Evolutionary conservation across 2,329 filamentous ascomycete species (phyloP).

Genomic region (Metarhizium sp.): DNA sequence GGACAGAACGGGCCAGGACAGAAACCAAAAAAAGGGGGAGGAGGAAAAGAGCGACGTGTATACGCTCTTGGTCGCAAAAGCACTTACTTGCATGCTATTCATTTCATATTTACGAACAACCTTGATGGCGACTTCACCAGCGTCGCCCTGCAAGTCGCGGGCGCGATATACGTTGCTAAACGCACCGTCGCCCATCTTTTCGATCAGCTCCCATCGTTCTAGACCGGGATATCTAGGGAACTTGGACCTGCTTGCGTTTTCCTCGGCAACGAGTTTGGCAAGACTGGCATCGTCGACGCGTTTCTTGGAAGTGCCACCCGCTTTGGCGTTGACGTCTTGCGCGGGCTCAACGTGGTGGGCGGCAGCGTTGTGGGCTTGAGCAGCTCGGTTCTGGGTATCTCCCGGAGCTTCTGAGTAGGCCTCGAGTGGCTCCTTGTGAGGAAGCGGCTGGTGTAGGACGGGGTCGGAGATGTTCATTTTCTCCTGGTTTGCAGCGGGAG

Average conservation of each 20-base stretch:
- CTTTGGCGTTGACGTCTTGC: slow-evolving; percentile 36
- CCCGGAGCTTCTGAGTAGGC: slow-evolving; percentile 54
- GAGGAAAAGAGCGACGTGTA: slow-evolving; percentile 11
- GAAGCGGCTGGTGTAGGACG: slow-evolving; percentile 22
- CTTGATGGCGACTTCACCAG: slow-evolving; percentile 88
- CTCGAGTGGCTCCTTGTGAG: slow-evolving; percentile 39
- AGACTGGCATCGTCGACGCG: slow-evolving; percentile 57
- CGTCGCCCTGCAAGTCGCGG: slow-evolving; percentile 59
- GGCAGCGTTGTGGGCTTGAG: slow-evolving; percentile 56
- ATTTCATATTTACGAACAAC: slow-evolving; percentile 98
- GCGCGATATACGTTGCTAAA: slow-evolving; percentile 98
- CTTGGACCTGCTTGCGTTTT: slow-evolving; percentile 76
- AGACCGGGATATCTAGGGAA: slow-evolving; percentile 54
- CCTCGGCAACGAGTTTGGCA: slow-evolving; percentile 81
- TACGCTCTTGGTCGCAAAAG: slow-evolving; percentile 8
- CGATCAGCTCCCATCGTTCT: slow-evolving; percentile 66
- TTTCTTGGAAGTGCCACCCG: slow-evolving; percentile 15
- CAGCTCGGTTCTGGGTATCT: slow-evolving; percentile 56
- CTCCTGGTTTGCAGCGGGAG: slow-evolving; percentile 43
- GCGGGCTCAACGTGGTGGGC: slow-evolving; percentile 53
- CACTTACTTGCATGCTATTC: slow-evolving; percentile 94
- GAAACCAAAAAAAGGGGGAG: slow-evolving; percentile 7
- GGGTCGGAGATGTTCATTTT: slow-evolving; percentile 43
- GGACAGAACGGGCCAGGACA: slow-evolving; percentile 9
- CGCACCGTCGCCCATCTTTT: slow-evolving; percentile 98